These are phyloP conservation scores for Nitzschia inconspicua DNA, from an alignment of 108 stramenopile genomes.

Conservation along the genomic window DNA sequence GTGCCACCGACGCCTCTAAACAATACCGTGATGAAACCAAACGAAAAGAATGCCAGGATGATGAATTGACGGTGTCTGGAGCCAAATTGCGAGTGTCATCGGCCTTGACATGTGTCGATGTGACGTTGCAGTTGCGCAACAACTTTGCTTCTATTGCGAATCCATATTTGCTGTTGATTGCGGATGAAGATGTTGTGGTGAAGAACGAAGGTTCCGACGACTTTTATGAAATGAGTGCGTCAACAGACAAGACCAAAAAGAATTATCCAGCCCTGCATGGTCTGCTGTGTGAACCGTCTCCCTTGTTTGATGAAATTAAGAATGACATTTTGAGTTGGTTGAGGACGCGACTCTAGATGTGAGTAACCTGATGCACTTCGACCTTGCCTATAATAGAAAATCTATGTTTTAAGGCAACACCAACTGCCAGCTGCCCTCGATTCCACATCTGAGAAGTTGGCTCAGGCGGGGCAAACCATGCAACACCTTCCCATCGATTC, in stretches of 20 bases:
- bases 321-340: constrained; percentile 70
- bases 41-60: constrained; percentile 65
- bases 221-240: constrained; percentile 45
- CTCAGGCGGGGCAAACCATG: too few species aligned
- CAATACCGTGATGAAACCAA: constrained; percentile 72
- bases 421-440: too few species aligned
- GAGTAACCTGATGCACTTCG: too few species aligned
- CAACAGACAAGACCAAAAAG: constrained; percentile 70
- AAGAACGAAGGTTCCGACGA: constrained; percentile 62
- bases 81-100: constrained; percentile 38
- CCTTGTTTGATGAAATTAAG: constrained; percentile 64
- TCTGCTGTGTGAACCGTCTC: constrained; percentile 75
- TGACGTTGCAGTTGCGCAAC: constrained; percentile 37
- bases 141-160: constrained; percentile 32
- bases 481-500: too few species aligned
- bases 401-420: too few species aligned
- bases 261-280: constrained; percentile 77
- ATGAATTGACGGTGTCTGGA: constrained; percentile 37
- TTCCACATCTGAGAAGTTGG: too few species aligned
- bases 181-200: constrained; percentile 80
- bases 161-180: constrained; percentile 69
- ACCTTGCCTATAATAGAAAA: too few species aligned
- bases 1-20: constrained; percentile 53
- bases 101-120: constrained; percentile 68
- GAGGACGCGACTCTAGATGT: constrained; percentile 11